Conservation (phyloP, 2,329 filamentous ascomycete genomes). For the Curvularia spicifera region DNA sequence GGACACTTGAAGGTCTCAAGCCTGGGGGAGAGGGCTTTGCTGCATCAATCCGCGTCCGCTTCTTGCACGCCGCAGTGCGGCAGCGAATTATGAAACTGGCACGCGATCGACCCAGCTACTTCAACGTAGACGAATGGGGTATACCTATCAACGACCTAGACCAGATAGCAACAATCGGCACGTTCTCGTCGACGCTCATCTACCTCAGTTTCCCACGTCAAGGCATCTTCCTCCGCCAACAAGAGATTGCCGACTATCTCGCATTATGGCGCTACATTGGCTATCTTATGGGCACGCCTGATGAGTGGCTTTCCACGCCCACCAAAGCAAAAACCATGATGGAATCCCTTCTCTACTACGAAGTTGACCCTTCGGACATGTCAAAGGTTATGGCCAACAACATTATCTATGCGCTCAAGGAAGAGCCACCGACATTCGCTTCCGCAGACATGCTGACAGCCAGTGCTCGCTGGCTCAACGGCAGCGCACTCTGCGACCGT, state of each 20-base stretch:
- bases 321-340: conserved; percentile 66
- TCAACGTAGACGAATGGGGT: conserved; percentile 64
- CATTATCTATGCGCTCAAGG: conserved; percentile 72
- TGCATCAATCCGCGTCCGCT: conserved; percentile 70
- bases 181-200: conserved; percentile 72
- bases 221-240: conserved; percentile 68
- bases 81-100: conserved; percentile 68
- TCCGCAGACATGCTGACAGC: conserved; percentile 72
- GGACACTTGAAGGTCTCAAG: conserved; percentile 67
- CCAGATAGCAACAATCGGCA: conserved; percentile 72
- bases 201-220: conserved; percentile 75
- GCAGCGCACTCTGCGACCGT: conserved; percentile 64
- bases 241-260: conserved; percentile 72
- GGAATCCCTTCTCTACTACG: conserved; percentile 70
- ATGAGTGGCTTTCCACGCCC: conserved; percentile 63
- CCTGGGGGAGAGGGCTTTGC: conserved; percentile 71
- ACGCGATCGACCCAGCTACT: conserved; percentile 65
- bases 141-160: conserved; percentile 79
- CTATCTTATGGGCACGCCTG: conserved; percentile 73
- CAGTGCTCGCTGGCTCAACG: conserved; percentile 73
- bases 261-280: conserved; percentile 79
- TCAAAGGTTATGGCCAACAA: conserved; percentile 74
- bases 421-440: conserved; percentile 69
- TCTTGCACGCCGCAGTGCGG: conserved; percentile 72
- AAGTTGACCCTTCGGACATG: conserved; percentile 69